Evolutionary conservation across 1,139 yeast species (phyloP).

Genomic region (Protomyces inouyei): DNA sequence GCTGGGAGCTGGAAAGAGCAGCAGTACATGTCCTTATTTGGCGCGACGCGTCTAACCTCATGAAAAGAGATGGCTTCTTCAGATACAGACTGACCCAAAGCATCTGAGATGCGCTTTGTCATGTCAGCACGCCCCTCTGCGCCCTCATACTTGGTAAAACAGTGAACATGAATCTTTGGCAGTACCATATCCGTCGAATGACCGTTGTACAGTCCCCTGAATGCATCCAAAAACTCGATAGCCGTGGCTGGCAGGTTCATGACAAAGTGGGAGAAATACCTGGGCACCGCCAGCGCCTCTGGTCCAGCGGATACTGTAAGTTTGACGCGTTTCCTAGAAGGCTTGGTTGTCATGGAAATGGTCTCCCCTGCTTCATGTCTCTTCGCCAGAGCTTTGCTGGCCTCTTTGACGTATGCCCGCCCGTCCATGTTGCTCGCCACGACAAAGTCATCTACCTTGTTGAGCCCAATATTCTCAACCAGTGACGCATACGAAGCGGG

Average conservation of each 20-base stretch:
- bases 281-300: constrained; percentile 47
- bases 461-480: constrained; percentile 56
- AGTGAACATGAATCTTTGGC: constrained; percentile 82
- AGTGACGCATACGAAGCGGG: constrained; percentile 77
- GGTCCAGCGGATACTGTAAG: not conserved
- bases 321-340: not conserved
- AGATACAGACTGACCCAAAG: constrained; percentile 51
- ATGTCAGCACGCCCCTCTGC: constrained; percentile 38
- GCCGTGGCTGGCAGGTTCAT: constrained; percentile 97
- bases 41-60: constrained; percentile 87
- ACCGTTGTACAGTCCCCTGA: constrained; percentile 37
- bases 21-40: constrained; percentile 94
- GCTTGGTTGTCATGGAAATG: not conserved
- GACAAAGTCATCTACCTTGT: constrained; percentile 53
- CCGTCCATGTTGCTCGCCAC: constrained; percentile 73
- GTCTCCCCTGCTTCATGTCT: constrained; percentile 34
- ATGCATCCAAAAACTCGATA: constrained; percentile 58
- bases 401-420: constrained; percentile 62
- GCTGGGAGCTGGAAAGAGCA: constrained; percentile 72
- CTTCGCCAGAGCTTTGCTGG: constrained; percentile 51
- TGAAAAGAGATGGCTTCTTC: constrained; percentile 55
- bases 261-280: constrained; percentile 64
- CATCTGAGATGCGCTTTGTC: constrained; percentile 48
- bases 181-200: constrained; percentile 46
- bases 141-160: constrained; percentile 74